These are phyloP conservation scores for Chaetomium fimeti DNA, from an alignment of 495 filamentous ascomycete species.

Conservation along the genomic window DNA sequence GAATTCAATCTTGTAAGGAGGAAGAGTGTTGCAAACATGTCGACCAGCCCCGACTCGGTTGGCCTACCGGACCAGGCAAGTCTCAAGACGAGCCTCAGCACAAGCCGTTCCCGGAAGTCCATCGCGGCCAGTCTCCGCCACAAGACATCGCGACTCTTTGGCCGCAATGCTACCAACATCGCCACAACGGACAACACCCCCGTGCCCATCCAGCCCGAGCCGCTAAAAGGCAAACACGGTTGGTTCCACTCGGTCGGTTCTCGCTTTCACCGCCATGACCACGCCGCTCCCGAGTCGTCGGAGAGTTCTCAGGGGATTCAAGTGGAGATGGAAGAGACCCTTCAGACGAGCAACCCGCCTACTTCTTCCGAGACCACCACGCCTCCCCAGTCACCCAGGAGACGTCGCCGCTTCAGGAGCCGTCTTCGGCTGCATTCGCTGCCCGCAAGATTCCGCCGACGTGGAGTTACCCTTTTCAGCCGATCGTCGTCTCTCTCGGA, in stretches of 20 bases:
- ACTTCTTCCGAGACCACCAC: not conserved
- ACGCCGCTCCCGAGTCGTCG: not conserved
- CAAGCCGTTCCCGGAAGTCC: not conserved
- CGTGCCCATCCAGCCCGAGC: not conserved
- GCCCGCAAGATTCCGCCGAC: slow-evolving; percentile 6
- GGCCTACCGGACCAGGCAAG: slow-evolving; percentile 6
- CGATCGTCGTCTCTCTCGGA: not conserved
- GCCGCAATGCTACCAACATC: not conserved
- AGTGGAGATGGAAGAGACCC: not conserved
- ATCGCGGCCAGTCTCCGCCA: slow-evolving; percentile 3
- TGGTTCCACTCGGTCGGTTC: slow-evolving; percentile 14
- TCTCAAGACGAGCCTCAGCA: not conserved
- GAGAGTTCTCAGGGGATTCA: slow-evolving; percentile 1
- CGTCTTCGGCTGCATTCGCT: slow-evolving; percentile 2
- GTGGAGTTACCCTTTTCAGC: not conserved
- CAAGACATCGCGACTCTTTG: slow-evolving; percentile 13
- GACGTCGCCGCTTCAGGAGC: slow-evolving; percentile 3
- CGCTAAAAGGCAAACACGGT: not conserved
- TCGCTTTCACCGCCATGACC: slow-evolving; percentile 4
- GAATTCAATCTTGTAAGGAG: not conserved
- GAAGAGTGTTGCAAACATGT: not conserved
- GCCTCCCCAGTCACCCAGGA: not conserved
- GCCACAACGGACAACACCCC: not conserved
- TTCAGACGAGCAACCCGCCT: not conserved
- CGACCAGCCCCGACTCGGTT: not conserved